Evolutionary conservation across 768 basidiomycete species (phyloP), one percentile per base, ranked within the genome.

Genomic region (Sistotremastrum suecicum): DNA sequence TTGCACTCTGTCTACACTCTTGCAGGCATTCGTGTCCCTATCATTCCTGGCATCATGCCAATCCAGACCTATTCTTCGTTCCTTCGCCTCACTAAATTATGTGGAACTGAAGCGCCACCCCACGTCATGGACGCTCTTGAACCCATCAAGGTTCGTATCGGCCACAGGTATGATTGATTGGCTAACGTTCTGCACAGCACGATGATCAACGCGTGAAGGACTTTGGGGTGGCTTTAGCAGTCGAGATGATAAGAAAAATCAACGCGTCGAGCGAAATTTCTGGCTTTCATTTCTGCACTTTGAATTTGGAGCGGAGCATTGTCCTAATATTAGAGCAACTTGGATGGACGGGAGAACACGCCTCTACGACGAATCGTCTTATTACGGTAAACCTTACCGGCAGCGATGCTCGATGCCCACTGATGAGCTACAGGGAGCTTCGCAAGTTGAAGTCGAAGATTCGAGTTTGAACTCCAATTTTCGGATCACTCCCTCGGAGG

Each of bases 21-120:
- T 8, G 39, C 55, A 92, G 95, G 92, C 33, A 90, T 99, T 56
- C 72, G 62, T 0, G 75, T 91, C 1, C 94, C 95, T 1, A 78
- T 99, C 53, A 82, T 99, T 49, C 90, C 95, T 6, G 90, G 92
- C 7, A 78, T 98, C 45, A 95, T 98, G 91, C 94, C 95, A 0
- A 89, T 99, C 46, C 95, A 98, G 58, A 97, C 87, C 28, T 94
- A 91, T 59, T 76, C 83, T 3, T 95, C 95, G 1, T 98, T 99
- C 64, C 68, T 83, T 39, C 80, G 95, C 40, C 68, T 98, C 54
- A 86, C 82, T 20, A 95, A 92, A 60, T 69, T 99, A 39, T 92
- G 88, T 50, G 83, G 84, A 11, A 77, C 80, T 3, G 69, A 69
- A 20, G 79, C 98, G 11, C 94, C 94, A 0, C 63, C 69, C 2